These are phyloP conservation scores for Cutaneotrichosporon cavernicola DNA, from an alignment of 1,284 basidiomycete genomes.

Conservation along the genomic window DNA sequence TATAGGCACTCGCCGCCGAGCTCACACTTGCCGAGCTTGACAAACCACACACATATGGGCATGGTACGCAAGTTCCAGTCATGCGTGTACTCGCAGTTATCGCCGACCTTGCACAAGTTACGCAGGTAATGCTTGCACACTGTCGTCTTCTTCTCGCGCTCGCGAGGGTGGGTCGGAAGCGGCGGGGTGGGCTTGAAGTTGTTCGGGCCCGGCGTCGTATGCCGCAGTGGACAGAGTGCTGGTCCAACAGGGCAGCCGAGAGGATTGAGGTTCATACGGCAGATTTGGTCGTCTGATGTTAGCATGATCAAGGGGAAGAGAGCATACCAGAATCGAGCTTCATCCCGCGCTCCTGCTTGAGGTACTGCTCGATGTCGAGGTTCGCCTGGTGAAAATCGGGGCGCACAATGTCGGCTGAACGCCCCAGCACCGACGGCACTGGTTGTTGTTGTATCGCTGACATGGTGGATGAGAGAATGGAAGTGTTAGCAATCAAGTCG, in stretches of 20 bases:
- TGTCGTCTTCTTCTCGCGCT: slow-evolving; percentile 80
- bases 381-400: slow-evolving; percentile 94
- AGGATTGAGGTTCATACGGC: slow-evolving; percentile 72
- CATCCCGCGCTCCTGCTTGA: slow-evolving; percentile 79
- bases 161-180: slow-evolving; percentile 69
- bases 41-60: slow-evolving; percentile 99
- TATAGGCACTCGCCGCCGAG: slow-evolving; percentile 98
- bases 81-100: slow-evolving; percentile 97
- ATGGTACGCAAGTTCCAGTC: slow-evolving; percentile 97
- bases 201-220: slow-evolving; percentile 75
- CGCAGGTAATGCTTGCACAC: slow-evolving; percentile 99
- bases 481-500: neutral
- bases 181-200: slow-evolving; percentile 87
- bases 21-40: slow-evolving; percentile 96
- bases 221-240: slow-evolving; percentile 81
- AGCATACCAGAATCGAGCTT: slow-evolving; percentile 84
- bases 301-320: slow-evolving; percentile 17
- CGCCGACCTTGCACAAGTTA: slow-evolving; percentile 97
- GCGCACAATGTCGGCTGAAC: slow-evolving; percentile 65
- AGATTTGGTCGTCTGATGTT: slow-evolving; percentile 80
- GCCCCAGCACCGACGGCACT: slow-evolving; percentile 33
- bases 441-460: slow-evolving; percentile 23
- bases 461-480: slow-evolving; percentile 3
- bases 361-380: slow-evolving; percentile 75
- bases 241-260: slow-evolving; percentile 85